Conservation (phyloP, 75 land plant genomes). For the Selaginella tamariscina region DNA sequence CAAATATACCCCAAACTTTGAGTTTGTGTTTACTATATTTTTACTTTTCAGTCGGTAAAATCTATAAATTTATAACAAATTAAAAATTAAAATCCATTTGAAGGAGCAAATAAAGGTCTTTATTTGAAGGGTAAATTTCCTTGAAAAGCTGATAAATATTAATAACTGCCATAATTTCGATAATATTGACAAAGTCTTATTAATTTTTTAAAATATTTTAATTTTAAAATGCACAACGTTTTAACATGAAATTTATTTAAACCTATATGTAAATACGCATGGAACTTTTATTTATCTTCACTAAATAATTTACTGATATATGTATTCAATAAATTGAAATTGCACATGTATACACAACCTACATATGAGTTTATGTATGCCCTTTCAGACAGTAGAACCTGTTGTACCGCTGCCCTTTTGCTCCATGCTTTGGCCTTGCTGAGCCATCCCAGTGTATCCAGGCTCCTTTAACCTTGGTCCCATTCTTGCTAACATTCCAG, state of each 20-base stretch:
- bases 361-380: background rate
- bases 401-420: background rate
- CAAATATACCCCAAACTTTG: no score
- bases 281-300: background rate
- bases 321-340: background rate
- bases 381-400: background rate
- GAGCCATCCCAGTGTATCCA: background rate
- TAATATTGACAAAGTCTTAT: no score
- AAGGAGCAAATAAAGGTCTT: no score
- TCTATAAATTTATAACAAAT: no score
- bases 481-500: background rate
- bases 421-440: background rate
- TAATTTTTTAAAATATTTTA: background rate
- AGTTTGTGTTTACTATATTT: no score
- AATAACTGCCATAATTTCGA: no score
- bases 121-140: no score
- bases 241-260: background rate
- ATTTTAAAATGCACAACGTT: background rate
- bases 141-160: no score
- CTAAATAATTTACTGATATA: background rate
- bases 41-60: no score
- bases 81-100: no score
- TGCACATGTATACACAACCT: background rate
- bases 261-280: background rate
- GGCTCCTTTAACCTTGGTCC: slow-evolving; percentile 2